phyloP scores from a whole-genome alignment of 306 rosid species.

The Potentilla sterilis region DNA sequence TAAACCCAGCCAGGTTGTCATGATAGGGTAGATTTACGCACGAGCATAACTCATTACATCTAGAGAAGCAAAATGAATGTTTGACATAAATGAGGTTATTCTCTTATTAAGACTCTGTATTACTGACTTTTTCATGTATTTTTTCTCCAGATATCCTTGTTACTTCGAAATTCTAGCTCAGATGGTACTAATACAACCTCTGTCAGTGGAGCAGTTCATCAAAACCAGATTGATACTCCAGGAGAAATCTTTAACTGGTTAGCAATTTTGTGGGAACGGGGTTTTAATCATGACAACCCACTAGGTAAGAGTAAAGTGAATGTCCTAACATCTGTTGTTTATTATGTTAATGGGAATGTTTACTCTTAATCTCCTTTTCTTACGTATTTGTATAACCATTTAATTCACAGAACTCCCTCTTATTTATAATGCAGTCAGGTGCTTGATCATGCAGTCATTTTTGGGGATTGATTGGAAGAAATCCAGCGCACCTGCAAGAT shows the following conservation, averaged over 20 bases:
- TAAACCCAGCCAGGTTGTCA: background rate
- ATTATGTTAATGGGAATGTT: conserved; percentile 20
- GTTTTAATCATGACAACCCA: conserved; percentile 88
- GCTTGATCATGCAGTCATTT: conserved; percentile 91
- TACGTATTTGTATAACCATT: conserved; percentile 6
- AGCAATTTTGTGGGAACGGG: conserved; percentile 88
- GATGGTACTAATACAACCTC: conserved; percentile 34
- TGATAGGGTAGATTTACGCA: background rate
- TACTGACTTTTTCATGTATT: background rate
- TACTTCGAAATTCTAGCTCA: conserved; percentile 60
- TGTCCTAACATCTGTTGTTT: conserved; percentile 15
- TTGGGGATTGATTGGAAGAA: conserved; percentile 65
- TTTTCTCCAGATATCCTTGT: conserved; percentile 62
- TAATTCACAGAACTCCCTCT: conserved; percentile 19
- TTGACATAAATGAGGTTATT: background rate
- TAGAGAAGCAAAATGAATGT: conserved; percentile 11
- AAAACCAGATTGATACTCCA: conserved; percentile 40
- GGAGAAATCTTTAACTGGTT: conserved; percentile 69
- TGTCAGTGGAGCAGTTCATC: conserved; percentile 32
- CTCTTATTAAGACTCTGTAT: background rate
- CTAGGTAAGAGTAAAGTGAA: conserved; percentile 53
- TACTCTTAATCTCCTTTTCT: background rate
- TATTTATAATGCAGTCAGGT: conserved; percentile 72
- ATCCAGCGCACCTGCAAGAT: conserved; percentile 49
- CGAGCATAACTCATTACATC: background rate